These are phyloP conservation scores for Hypsizygus marmoreus DNA, from an alignment of 768 basidiomycete genomes.

Conservation along the genomic window DNA sequence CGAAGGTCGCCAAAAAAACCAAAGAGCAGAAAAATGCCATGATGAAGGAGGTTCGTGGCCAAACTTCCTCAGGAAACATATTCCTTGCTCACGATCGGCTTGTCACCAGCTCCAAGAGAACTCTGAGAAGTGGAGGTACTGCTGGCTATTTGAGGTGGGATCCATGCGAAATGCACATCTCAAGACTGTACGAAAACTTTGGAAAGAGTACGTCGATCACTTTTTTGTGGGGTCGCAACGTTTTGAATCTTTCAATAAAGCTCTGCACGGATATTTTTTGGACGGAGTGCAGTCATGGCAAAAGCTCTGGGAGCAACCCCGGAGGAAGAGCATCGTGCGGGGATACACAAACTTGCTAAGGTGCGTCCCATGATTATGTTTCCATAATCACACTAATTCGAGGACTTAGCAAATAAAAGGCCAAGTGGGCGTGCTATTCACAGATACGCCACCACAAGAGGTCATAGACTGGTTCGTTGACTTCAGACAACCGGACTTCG, in stretches of 20 bases:
- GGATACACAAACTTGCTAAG: constrained; percentile 77
- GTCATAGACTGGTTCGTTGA: constrained; percentile 93
- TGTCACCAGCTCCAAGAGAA: constrained; percentile 70
- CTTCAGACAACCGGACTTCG: constrained; percentile 89
- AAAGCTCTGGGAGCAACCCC: constrained; percentile 89
- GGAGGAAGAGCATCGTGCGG: constrained; percentile 83
- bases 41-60: constrained; percentile 73
- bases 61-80: too few relatives aligned
- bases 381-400: constrained; percentile 5
- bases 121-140: constrained; percentile 89
- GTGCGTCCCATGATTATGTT: constrained; percentile 42
- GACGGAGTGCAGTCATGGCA: constrained; percentile 86
- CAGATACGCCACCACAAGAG: constrained; percentile 86
- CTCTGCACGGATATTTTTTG: constrained; percentile 90
- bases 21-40: constrained; percentile 86
- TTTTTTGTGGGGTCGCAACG: constrained; percentile 1
- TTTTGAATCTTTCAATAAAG: constrained; percentile 36
- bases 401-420: constrained; percentile 87
- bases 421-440: constrained; percentile 92
- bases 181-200: constrained; percentile 89
- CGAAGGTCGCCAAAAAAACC: constrained; percentile 93
- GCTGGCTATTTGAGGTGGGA: constrained; percentile 95
- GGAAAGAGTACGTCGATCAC: constrained; percentile 76
- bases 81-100: not conserved
- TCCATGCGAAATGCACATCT: constrained; percentile 94